Base-by-base conservation (phyloP, 257 asterid genomes). In the Coffea canephora region DNA sequence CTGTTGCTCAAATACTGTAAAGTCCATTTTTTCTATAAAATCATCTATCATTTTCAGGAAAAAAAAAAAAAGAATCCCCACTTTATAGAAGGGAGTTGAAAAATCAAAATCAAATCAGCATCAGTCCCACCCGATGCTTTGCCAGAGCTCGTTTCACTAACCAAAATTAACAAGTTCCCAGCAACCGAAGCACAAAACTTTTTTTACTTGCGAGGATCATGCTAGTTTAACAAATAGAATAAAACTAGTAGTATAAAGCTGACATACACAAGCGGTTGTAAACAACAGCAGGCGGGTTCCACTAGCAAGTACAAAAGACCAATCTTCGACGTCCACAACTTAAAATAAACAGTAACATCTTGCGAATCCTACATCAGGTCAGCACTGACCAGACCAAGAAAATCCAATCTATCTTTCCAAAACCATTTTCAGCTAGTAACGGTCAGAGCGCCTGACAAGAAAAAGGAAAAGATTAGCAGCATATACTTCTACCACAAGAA, bases 401-500 rank as follows among this genome's bases (percentile, higher is more conserved):
- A 39, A 66, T 77, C 78, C 78, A 31, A 41, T 78, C 71, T 76
- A 80, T 79, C 54, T 72, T 19, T 41, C 5, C 70, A 71, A 13
- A 16, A 49, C 48, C 46, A 16, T 67, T 41, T 70, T 80, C 84
- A 73, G 75, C 91, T 90, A 89, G 90, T 88, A 82, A 34, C 93
- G 87, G 49, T 89, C 91, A 3, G 87, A 79, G 16, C 91, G 91
- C 91, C 96, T 91, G 91, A n/a, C 54, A 62, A 52, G 21, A 66
- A 52, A 36, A 39, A 76, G 15, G 62, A 50, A 76, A 49, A 18
- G 8, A 36, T 69, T 62, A 4, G 41, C 6, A 12, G 16, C 61
- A 39, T 48, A 4, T 11, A 43, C 55, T 54, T 18, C 7, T 23
- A 48, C 13, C 11, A 61, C 12, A 61, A 65, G n/a, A 52, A 50